A percentile compares a stretch with the other conserved stretches of the same genome.
Conservation (phyloP, 208 protist species). For the Trypanosoma platydactyli region DNA sequence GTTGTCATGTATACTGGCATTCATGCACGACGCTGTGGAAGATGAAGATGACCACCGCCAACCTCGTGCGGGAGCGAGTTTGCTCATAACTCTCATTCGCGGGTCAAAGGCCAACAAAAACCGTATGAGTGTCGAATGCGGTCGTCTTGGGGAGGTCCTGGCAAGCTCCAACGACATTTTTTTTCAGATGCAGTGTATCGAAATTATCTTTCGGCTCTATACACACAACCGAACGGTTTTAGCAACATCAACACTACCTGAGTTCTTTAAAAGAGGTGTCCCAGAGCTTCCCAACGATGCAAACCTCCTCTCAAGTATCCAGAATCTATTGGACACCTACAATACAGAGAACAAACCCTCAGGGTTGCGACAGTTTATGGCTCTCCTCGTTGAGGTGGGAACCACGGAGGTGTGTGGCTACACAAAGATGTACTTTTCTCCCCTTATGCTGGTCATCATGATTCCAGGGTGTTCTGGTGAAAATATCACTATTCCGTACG, state of each 20-base stretch:
- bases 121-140: conserved; percentile 52
- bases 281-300: conserved; percentile 71
- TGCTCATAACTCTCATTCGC: conserved; percentile 76
- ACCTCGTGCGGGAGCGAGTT: conserved; percentile 64
- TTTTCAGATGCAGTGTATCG: conserved; percentile 88
- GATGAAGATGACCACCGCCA: conserved; percentile 76
- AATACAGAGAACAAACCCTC: conserved; percentile 47
- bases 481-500: conserved; percentile 85
- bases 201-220: conserved; percentile 82
- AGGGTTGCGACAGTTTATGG: conserved; percentile 46
- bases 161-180: conserved; percentile 72
- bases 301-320: conserved; percentile 65
- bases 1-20: conserved; percentile 48
- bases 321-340: conserved; percentile 65
- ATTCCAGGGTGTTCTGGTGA: conserved; percentile 54
- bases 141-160: conserved; percentile 45
- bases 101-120: conserved; percentile 80
- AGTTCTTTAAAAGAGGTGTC: conserved; percentile 58
- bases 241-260: conserved; percentile 37
- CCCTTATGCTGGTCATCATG: conserved; percentile 63
- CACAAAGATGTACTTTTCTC: conserved; percentile 84
- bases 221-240: conserved; percentile 55
- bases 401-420: conserved; percentile 56
- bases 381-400: conserved; percentile 56
- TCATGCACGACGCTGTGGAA: conserved; percentile 45